Base-by-base conservation (phyloP, 2,329 filamentous ascomycete species). In the Verticillium klebahnii region DNA sequence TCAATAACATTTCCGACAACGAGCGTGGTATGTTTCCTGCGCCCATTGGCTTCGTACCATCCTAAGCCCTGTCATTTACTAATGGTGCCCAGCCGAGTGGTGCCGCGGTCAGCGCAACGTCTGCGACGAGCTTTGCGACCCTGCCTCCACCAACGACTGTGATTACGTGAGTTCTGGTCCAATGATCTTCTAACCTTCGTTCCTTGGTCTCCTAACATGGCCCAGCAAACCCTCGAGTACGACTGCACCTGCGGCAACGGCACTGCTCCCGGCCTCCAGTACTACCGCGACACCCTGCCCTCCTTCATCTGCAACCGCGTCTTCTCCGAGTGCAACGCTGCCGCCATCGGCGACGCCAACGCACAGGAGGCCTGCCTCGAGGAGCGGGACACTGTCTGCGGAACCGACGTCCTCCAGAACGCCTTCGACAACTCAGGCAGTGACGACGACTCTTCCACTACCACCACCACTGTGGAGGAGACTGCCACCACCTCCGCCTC, bases 251-350 rank as follows among this genome's bases (percentile, higher is more conserved):
- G 84, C 76, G 60, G 69, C 37, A 83, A 85, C 72, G 74, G 71
- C 68, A 78, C 77, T 56, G 74, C 76, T 7, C 82, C 83, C 15
- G 81, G 80, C 62, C 78, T 86, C 56, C 74, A 84, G 71, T 78
- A 81, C 71, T 86, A 84, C 74, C 67, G 64, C 57, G 78, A 85
- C 75, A 84, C 82, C 2, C 73, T 86, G 66, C 78, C 79, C 57
- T 78, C 74, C 61, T 85, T 82, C 69, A 78, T 84, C 69, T 87
- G 84, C 77, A 31, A 78, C 61, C 63, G 76, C 63, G 79, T 82
- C 50, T 84, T 76, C 71, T 64, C 68, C 31, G 72, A 80, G 63
- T 87, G 84, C 74, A 83, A 78, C 67, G 55, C 45, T 2, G 62
- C 69, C 56, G 78, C 80, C 68, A 73, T 75, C 32, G 75, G 75